Conservation (phyloP, 768 basidiomycete species). For the Tricholoma bakamatsutake region DNA sequence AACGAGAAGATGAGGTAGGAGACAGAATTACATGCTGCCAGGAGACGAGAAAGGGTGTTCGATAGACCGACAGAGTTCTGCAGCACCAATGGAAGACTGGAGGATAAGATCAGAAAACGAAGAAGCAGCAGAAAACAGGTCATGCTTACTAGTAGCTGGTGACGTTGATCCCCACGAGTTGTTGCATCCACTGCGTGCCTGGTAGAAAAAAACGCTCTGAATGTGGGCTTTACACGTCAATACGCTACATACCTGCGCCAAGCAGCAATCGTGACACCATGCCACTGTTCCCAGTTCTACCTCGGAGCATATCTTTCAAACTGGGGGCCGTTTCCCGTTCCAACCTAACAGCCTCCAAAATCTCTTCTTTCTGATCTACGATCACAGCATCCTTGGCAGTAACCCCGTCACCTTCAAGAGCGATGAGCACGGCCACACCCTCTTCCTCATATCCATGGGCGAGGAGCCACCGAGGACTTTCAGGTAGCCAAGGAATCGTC, state of each 20-base stretch:
- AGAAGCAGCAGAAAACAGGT: background rate
- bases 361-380: conserved; percentile 32
- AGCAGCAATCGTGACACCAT: conserved; percentile 39
- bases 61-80: conserved; percentile 47
- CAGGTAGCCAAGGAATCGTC: conserved; percentile 44
- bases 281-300: conserved; percentile 37
- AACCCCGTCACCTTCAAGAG: conserved; percentile 34
- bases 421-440: conserved; percentile 36
- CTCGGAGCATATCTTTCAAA: conserved; percentile 36
- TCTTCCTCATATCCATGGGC: conserved; percentile 38
- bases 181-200: conserved; percentile 50
- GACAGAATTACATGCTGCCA: conserved; percentile 47
- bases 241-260: conserved; percentile 30
- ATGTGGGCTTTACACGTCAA: background rate
- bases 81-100: conserved; percentile 41
- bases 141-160: conserved; percentile 42
- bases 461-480: conserved; percentile 43
- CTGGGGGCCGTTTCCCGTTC: conserved; percentile 36
- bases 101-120: background rate
- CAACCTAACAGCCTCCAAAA: conserved; percentile 37
- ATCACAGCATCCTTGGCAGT: conserved; percentile 31
- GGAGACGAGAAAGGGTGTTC: conserved; percentile 41
- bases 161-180: conserved; percentile 45
- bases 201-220: background rate
- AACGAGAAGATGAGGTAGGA: conserved; percentile 46